A percentile compares a stretch with the other conserved stretches of the same genome.
Evolutionary conservation across 495 filamentous ascomycete genomes (phyloP).

Genomic region (Podospora tetraspora): DNA sequence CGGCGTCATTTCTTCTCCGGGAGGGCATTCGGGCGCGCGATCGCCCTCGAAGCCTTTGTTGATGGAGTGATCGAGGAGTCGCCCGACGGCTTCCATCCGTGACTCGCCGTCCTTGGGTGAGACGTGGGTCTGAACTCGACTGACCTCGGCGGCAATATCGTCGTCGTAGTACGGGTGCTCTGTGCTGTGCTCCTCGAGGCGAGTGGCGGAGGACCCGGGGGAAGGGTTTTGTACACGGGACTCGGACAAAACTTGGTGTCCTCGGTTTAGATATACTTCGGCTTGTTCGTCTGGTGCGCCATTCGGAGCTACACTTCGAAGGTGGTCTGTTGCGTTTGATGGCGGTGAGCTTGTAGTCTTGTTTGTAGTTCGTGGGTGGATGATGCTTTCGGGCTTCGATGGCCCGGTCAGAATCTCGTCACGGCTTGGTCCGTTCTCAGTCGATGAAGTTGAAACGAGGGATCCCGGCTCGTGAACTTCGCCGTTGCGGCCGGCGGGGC

Average conservation of each 20-base stretch:
- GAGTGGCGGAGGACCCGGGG: slow-evolving; percentile 11
- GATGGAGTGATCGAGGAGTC: slow-evolving; percentile 59
- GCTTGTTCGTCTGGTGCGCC: slow-evolving; percentile 11
- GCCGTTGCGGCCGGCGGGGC: neutral
- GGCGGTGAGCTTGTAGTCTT: neutral
- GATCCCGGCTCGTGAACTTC: slow-evolving; percentile 12
- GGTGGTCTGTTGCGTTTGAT: neutral
- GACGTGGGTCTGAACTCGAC: slow-evolving; percentile 52
- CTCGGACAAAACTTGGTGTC: slow-evolving; percentile 20
- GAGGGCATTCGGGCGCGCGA: slow-evolving; percentile 45
- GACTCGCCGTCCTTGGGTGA: slow-evolving; percentile 47
- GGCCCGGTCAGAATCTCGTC: slow-evolving; percentile 23
- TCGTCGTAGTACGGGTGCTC: slow-evolving; percentile 59
- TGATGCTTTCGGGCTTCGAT: slow-evolving; percentile 24
- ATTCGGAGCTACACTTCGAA: slow-evolving; percentile 6
- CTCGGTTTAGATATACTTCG: slow-evolving; percentile 13
- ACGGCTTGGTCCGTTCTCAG: slow-evolving; percentile 11
- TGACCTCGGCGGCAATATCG: slow-evolving; percentile 53
- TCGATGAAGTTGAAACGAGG: slow-evolving; percentile 4
- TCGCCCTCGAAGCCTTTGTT: slow-evolving; percentile 47
- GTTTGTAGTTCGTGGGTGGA: slow-evolving; percentile 13
- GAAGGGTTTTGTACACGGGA: slow-evolving; percentile 24
- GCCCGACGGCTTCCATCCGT: slow-evolving; percentile 50
- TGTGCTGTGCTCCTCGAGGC: slow-evolving; percentile 52
- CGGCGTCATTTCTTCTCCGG: slow-evolving; percentile 54